These are phyloP conservation scores for Dendrocalamus latiflorus DNA, from an alignment of 202 grass and related monocot genomes.

Conservation along the genomic window DNA sequence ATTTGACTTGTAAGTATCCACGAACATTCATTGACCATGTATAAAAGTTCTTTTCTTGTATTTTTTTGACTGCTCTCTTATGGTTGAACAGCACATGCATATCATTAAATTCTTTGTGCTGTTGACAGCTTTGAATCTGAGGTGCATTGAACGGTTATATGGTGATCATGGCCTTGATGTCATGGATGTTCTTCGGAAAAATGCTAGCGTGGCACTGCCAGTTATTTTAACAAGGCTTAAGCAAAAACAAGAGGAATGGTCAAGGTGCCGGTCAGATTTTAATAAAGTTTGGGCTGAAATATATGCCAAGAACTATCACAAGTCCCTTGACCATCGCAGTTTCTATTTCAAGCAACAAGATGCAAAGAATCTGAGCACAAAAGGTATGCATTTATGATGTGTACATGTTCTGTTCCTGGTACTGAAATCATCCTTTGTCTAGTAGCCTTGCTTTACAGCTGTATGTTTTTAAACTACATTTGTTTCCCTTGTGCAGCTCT, in stretches of 20 bases:
- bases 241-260: conserved; percentile 78
- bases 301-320: conserved; percentile 81
- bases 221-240: conserved; percentile 77
- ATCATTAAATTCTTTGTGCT: conserved; percentile 11
- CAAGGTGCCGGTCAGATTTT: conserved; percentile 69
- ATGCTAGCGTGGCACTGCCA: conserved; percentile 60
- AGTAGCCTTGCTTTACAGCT: neutral
- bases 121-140: conserved; percentile 61
- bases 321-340: conserved; percentile 76
- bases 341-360: conserved; percentile 90
- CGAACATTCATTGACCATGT: neutral
- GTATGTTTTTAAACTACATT: conserved; percentile 18
- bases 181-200: conserved; percentile 69
- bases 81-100: neutral
- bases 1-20: conserved; percentile 54
- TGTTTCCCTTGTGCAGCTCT: conserved; percentile 45
- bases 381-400: conserved; percentile 46
- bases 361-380: conserved; percentile 72
- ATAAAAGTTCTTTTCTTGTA: neutral
- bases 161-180: conserved; percentile 77
- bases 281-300: conserved; percentile 86
- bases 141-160: conserved; percentile 72
- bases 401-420: neutral
- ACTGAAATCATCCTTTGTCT: neutral
- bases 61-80: neutral